phyloP scores from a whole-genome alignment of 441 rosid species.

The Brassica hybrid region DNA sequence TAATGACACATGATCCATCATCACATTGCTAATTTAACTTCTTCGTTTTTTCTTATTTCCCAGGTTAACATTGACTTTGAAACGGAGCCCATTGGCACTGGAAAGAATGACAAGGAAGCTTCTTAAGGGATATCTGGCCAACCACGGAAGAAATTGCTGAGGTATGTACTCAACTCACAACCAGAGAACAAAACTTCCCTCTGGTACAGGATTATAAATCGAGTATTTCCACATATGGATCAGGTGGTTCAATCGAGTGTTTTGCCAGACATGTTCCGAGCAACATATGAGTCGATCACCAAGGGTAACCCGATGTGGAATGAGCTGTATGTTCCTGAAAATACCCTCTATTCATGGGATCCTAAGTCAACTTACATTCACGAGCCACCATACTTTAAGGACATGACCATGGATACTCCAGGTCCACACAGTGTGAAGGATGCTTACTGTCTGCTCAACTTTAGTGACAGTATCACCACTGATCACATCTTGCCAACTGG shows the following conservation, averaged over 20 bases:
- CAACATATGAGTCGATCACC: too few relatives aligned
- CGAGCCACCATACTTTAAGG: constrained; percentile 98
- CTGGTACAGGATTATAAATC: neutral
- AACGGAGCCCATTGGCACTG: constrained; percentile 88
- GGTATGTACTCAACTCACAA: constrained; percentile 53
- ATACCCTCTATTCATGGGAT: constrained; percentile 81
- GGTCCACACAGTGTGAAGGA: constrained; percentile 91
- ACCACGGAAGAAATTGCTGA: constrained; percentile 88
- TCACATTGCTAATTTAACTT: constrained; percentile 3
- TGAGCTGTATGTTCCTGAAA: constrained; percentile 68
- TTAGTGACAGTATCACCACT: constrained; percentile 96
- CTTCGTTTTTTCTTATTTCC: constrained; percentile 10
- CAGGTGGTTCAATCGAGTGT: constrained; percentile 96
- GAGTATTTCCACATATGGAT: constrained; percentile 23
- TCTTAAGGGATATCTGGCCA: constrained; percentile 95
- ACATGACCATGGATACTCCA: constrained; percentile 90
- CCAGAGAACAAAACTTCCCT: neutral
- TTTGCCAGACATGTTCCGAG: constrained; percentile 89
- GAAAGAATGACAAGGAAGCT: constrained; percentile 80
- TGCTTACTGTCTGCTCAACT: constrained; percentile 96
- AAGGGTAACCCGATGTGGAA: too few relatives aligned
- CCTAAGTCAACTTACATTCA: constrained; percentile 94
- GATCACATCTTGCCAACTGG: constrained; percentile 99
- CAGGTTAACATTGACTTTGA: constrained; percentile 97
- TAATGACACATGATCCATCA: neutral